These are phyloP conservation scores for Cynanchum wilfordii DNA, from an alignment of 257 asterid species.

Conservation along the genomic window DNA sequence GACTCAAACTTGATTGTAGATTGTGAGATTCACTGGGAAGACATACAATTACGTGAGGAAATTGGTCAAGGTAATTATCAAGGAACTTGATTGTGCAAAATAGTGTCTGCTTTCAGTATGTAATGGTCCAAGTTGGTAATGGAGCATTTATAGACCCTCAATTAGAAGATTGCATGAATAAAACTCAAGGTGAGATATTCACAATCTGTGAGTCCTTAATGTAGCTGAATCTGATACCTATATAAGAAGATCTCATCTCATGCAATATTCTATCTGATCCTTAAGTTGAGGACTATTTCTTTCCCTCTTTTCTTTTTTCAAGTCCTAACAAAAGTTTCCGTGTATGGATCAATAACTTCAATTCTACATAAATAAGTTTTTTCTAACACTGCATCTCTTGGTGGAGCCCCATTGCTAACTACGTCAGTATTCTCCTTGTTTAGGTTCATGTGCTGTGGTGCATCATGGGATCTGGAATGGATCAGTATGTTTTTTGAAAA, in stretches of 20 bases:
- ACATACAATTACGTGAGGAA: slow-evolving; percentile 50
- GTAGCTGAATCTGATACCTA: background rate
- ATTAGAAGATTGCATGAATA: background rate
- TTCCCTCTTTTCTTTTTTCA: background rate
- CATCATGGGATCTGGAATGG: slow-evolving; percentile 75
- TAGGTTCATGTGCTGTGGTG: slow-evolving; percentile 65
- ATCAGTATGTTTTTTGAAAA: slow-evolving; percentile 38
- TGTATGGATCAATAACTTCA: background rate
- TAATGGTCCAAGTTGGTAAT: background rate
- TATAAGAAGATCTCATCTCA: background rate
- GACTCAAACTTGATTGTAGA: slow-evolving; percentile 24
- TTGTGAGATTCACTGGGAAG: slow-evolving; percentile 59
- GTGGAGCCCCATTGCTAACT: slow-evolving; percentile 15
- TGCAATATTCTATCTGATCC: background rate
- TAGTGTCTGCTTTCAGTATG: background rate
- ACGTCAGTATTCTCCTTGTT: slow-evolving; percentile 13
- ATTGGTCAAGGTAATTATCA: slow-evolving; percentile 54
- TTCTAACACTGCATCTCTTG: background rate
- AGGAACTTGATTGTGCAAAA: background rate
- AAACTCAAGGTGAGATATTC: background rate
- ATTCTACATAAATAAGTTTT: background rate
- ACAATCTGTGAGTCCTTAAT: background rate
- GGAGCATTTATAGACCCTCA: background rate
- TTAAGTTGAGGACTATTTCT: background rate
- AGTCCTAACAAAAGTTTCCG: background rate